Evolutionary conservation across 2,329 filamentous ascomycete genomes (phyloP).

Genomic region (Clarireedia monteithiana): DNA sequence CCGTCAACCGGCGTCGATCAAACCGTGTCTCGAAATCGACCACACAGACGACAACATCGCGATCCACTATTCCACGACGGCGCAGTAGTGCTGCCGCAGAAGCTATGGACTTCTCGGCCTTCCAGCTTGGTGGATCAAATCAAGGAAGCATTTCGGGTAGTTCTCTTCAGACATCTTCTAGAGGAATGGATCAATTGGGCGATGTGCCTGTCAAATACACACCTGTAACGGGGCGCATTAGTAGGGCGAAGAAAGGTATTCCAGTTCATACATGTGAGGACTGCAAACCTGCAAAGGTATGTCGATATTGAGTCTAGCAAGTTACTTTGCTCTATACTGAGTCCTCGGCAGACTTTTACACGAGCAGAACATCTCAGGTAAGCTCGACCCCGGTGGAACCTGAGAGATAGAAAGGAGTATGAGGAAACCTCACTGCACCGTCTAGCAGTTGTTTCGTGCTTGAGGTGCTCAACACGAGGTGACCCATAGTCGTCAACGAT

Average conservation of each 20-base stretch:
- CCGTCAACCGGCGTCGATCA: slow-evolving; percentile 23
- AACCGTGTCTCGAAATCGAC: slow-evolving; percentile 20
- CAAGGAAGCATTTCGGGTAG: slow-evolving; percentile 20
- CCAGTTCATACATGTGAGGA: slow-evolving; percentile 29
- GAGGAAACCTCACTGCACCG: neutral
- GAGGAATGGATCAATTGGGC: slow-evolving; percentile 18
- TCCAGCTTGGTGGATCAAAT: slow-evolving; percentile 18
- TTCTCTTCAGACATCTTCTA: slow-evolving; percentile 20
- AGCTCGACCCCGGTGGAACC: slow-evolving; percentile 3
- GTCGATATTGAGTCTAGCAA: neutral
- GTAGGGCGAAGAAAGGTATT: slow-evolving; percentile 30
- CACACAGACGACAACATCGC: slow-evolving; percentile 13
- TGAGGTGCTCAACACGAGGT: too few relatives aligned
- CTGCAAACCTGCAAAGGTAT: slow-evolving; percentile 26
- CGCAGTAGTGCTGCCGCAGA: slow-evolving; percentile 22
- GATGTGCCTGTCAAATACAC: slow-evolving; percentile 29
- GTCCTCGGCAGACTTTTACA: slow-evolving; percentile 45
- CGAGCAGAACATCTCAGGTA: slow-evolving; percentile 55
- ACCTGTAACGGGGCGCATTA: slow-evolving; percentile 29
- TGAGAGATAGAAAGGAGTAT: neutral
- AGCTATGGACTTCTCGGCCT: slow-evolving; percentile 22
- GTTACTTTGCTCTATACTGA: slow-evolving; percentile 11
- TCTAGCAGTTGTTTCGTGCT: too few relatives aligned
- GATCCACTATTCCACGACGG: slow-evolving; percentile 15
- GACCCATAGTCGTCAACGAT: too few relatives aligned